A percentile compares a stretch with the other conserved stretches of the same genome.
Evolutionary conservation across 1,139 yeast genomes (phyloP).

Genomic region (Saccharomycopsis crataegensis): DNA sequence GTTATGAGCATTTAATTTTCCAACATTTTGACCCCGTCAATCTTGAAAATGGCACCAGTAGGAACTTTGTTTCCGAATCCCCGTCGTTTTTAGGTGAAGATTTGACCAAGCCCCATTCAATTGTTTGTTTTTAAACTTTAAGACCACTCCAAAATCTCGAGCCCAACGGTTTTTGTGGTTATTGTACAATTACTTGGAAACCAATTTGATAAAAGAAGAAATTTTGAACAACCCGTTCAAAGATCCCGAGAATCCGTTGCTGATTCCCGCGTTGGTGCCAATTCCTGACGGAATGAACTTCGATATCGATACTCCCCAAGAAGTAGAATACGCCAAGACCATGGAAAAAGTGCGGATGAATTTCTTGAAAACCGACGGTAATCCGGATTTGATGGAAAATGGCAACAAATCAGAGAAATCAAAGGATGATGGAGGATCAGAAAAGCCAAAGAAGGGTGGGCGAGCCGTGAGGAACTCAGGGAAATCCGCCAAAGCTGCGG

Average conservation of each 20-base stretch:
- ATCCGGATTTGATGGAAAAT: background rate
- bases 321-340: constrained; percentile 59
- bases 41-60: constrained; percentile 2
- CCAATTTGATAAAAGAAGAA: constrained; percentile 48
- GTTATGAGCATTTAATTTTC: constrained; percentile 47
- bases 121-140: constrained; percentile 29
- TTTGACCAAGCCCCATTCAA: constrained; percentile 20
- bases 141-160: constrained; percentile 47
- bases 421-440: background rate
- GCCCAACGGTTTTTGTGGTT: constrained; percentile 79
- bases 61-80: constrained; percentile 10
- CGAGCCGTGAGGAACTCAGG: background rate
- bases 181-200: constrained; percentile 71
- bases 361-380: constrained; percentile 31
- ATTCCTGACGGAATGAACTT: constrained; percentile 38
- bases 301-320: constrained; percentile 67
- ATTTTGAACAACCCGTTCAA: constrained; percentile 63
- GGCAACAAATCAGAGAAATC: background rate
- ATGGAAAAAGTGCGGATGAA: constrained; percentile 58
- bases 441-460: background rate
- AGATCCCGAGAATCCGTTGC: constrained; percentile 21
- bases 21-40: constrained; percentile 19
- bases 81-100: constrained; percentile 10
- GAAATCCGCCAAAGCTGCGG: background rate
- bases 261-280: constrained; percentile 42